These are phyloP conservation scores for Mucor sp. DNA, from an alignment of 371 early-diverging fungal genomes.

Conservation along the genomic window DNA sequence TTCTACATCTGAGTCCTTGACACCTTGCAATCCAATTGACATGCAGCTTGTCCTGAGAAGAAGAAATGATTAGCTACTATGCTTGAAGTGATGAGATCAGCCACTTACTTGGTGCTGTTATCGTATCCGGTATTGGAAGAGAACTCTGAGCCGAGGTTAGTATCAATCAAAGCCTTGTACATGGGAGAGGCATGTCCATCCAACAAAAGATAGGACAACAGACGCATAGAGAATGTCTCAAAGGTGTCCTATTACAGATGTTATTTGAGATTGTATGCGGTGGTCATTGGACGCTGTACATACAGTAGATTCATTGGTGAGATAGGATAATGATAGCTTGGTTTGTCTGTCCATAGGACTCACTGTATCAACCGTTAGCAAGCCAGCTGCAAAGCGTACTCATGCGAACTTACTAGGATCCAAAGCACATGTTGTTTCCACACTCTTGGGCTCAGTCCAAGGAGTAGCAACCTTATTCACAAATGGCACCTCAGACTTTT, in stretches of 20 bases:
- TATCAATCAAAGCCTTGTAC: slow-evolving; percentile 94
- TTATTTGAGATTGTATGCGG: neutral
- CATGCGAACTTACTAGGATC: slow-evolving; percentile 67
- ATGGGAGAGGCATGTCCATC: slow-evolving; percentile 93
- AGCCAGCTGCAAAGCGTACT: neutral
- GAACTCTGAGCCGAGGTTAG: slow-evolving; percentile 91
- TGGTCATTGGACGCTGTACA: neutral
- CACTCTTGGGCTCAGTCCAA: slow-evolving; percentile 52
- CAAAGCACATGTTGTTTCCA: slow-evolving; percentile 65
- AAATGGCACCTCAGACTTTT: slow-evolving; percentile 37
- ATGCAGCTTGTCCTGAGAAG: slow-evolving; percentile 49
- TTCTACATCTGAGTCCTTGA: slow-evolving; percentile 55
- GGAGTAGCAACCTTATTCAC: slow-evolving; percentile 58
- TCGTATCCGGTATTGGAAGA: slow-evolving; percentile 90
- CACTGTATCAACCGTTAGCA: slow-evolving; percentile 48
- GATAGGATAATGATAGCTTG: slow-evolving; percentile 73
- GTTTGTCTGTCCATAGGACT: slow-evolving; percentile 78
- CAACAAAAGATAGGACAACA: slow-evolving; percentile 80
- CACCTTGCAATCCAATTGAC: slow-evolving; percentile 75
- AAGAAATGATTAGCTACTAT: neutral
- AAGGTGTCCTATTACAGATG: slow-evolving; percentile 62
- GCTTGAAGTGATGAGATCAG: neutral
- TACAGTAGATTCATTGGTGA: slow-evolving; percentile 80
- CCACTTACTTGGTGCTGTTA: slow-evolving; percentile 57
- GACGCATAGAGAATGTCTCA: slow-evolving; percentile 80